Base-by-base conservation (phyloP, 2,329 filamentous ascomycete genomes). In the Chrysoporthe austroafricana region DNA sequence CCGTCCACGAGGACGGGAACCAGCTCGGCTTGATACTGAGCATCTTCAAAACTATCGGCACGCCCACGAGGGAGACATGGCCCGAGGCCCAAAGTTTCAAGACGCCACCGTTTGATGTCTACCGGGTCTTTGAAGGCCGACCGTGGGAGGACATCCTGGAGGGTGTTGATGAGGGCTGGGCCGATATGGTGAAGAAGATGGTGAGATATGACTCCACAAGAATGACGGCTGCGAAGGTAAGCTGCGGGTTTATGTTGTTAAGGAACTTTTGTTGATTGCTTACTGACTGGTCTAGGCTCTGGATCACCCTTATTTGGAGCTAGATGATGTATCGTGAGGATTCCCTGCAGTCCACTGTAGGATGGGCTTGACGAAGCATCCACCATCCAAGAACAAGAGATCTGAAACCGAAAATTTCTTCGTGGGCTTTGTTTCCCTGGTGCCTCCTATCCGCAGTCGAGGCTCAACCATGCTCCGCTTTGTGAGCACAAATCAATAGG, bases 11-110 rank as follows among this genome's bases (percentile, higher is more conserved):
- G 73, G 85, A 98, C 62, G 96, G 96, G 0, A 98, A 92, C 75
- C 96, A 99, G 79, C 83, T 99, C 50, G 92, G 93, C 0, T 83
- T 99, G 62, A 95, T 99, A 66, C 85, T 94, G 64, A 97, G 93
- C 74, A 95, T 98, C 46, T 98, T 99, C 80, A 90, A 92, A 79
- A 96, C 91, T 0, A 79, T 99, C 7, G 96, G 96, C 1, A 97
- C 94, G 1, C 96, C 96, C 0, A 91, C 91, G 57, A 79, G 84
- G n/a, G 82, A 90, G 63, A 88, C 83, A 0, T 99, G 96, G 96
- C 96, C 96, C 2, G 93, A 94, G 78, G 91, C 92, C 5, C 79
- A 79, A 13, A 75, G 75, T 1, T 91, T 96, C 74, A 83, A 79
- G 68, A 88, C 88, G 1, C 91, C 92, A 0, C 96, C 97, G 21